phyloP scores from a whole-genome alignment of 805 yeast genomes.

The Yarrowia sp. region DNA sequence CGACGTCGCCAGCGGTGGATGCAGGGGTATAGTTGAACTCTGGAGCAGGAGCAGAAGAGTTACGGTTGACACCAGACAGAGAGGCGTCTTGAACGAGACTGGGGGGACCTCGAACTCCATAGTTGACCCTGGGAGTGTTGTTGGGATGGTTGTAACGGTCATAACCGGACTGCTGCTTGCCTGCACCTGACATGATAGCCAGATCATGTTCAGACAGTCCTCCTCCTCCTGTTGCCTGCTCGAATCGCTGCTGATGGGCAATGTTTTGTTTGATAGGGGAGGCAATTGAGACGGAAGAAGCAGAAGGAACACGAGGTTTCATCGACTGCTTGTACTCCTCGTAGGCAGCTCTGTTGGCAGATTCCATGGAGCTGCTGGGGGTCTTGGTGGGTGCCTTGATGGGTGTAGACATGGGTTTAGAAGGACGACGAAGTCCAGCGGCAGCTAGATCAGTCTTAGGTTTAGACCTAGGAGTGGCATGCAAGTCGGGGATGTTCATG shows the following conservation, averaged over 20 bases:
- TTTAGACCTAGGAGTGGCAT: not conserved
- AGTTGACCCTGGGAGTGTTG: not conserved
- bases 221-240: conserved; percentile 2
- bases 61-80: conserved; percentile 19
- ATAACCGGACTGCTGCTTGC: conserved; percentile 3
- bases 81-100: conserved; percentile 12
- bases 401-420: conserved; percentile 1
- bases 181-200: conserved; percentile 30
- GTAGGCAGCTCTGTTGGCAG: conserved; percentile 34
- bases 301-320: conserved; percentile 1
- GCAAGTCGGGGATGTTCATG: conserved; percentile 4
- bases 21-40: conserved; percentile 37
- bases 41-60: conserved; percentile 19
- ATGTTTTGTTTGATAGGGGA: conserved; percentile 17
- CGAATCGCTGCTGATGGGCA: conserved; percentile 26
- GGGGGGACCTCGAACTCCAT: conserved; percentile 14
- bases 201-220: conserved; percentile 23
- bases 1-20: conserved; percentile 21
- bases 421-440: conserved; percentile 17
- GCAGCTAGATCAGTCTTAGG: conserved; percentile 14
- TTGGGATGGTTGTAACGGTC: conserved; percentile 17
- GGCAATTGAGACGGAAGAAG: conserved; percentile 8
- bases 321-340: conserved; percentile 35
- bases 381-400: conserved; percentile 9
- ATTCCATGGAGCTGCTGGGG: conserved; percentile 17